Conservation (phyloP, 2,329 filamentous ascomycete species). For the Talaromyces sp. region DNA sequence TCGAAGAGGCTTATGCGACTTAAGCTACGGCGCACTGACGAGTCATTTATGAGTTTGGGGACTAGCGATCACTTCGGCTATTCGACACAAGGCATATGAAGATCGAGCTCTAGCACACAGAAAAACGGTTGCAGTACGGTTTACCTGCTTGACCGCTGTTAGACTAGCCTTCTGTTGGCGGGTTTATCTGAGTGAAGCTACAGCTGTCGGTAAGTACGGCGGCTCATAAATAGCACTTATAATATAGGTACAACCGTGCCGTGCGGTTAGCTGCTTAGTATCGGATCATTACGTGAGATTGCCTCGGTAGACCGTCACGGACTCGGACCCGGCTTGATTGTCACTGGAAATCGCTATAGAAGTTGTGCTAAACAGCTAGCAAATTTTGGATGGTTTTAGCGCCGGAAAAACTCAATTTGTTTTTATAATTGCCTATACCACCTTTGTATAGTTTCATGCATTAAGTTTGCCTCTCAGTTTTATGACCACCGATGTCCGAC, state of each 20-base stretch:
- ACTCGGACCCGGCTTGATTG: background rate
- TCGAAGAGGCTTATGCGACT: background rate
- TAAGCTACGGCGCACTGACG: background rate
- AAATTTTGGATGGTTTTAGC: background rate
- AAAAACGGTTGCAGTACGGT: background rate
- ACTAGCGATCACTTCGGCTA: no score
- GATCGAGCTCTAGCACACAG: background rate
- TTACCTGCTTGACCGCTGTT: background rate
- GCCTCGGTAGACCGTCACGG: background rate
- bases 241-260: background rate
- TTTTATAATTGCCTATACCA: background rate
- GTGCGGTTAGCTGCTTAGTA: background rate
- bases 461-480: background rate
- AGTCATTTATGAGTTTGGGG: background rate
- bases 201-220: background rate
- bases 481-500: background rate
- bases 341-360: background rate
- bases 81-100: background rate
- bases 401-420: slow-evolving; percentile 1
- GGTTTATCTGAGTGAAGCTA: background rate
- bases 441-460: background rate
- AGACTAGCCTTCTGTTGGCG: background rate
- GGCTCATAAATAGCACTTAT: background rate
- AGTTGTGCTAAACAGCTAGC: background rate
- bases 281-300: background rate